Conservation (phyloP, 768 basidiomycete genomes). For the Xerocomellus intermedius region DNA sequence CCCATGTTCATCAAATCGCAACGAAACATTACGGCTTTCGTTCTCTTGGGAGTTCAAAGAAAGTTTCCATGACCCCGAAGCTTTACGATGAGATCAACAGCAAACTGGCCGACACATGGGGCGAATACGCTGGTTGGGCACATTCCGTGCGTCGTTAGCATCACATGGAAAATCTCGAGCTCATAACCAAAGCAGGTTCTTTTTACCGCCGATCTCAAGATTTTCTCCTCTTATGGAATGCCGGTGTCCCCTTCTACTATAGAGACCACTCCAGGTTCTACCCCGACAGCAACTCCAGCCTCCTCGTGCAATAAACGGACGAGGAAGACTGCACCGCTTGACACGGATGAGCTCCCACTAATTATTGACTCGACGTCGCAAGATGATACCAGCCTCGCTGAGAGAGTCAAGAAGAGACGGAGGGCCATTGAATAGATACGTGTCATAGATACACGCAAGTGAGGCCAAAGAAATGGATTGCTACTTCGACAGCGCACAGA, state of each 20-base stretch:
- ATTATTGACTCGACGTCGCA: neutral
- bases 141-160: conserved; percentile 58
- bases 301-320: conserved; percentile 37
- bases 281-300: conserved; percentile 29
- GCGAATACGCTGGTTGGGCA: conserved; percentile 86
- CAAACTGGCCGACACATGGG: conserved; percentile 69
- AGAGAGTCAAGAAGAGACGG: conserved; percentile 45
- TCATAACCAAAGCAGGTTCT: conserved; percentile 47
- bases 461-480: too few species aligned
- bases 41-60: conserved; percentile 38
- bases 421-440: conserved; percentile 7
- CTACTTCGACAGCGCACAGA: too few species aligned
- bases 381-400: conserved; percentile 31
- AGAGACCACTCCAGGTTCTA: conserved; percentile 18
- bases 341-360: conserved; percentile 12
- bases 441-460: conserved; percentile 7
- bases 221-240: conserved; percentile 61
- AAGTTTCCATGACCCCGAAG: conserved; percentile 68
- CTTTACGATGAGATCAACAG: conserved; percentile 70
- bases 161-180: neutral
- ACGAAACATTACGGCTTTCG: conserved; percentile 72
- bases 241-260: conserved; percentile 20
- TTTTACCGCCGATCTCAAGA: conserved; percentile 72
- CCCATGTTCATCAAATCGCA: conserved; percentile 91
- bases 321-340: conserved; percentile 9